A percentile compares a stretch with the other conserved stretches of the same genome.
phyloP scores from a whole-genome alignment of 805 yeast species.

The Scheffersomyces lignosus region DNA sequence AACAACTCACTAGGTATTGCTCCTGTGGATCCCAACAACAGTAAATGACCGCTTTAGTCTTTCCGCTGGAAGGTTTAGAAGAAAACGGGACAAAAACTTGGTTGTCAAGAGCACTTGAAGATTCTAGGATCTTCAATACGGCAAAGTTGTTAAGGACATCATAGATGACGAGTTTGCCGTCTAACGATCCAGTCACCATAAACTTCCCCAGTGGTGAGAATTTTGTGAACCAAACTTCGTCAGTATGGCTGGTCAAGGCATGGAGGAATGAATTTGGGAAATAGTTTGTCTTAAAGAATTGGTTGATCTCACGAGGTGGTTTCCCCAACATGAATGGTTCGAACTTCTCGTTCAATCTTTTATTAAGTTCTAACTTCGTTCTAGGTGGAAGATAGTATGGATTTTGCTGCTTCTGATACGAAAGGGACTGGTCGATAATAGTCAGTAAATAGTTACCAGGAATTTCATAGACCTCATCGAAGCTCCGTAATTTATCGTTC shows the following conservation, averaged over 20 bases:
- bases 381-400: constrained; percentile 33
- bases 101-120: constrained; percentile 27
- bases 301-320: neutral
- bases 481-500: constrained; percentile 2
- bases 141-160: constrained; percentile 51
- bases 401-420: constrained; percentile 22
- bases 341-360: constrained; percentile 1
- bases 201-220: constrained; percentile 77
- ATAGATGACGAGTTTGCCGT: constrained; percentile 62
- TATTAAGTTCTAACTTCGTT: constrained; percentile 2
- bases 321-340: constrained; percentile 4
- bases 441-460: constrained; percentile 24
- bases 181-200: constrained; percentile 77
- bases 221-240: constrained; percentile 82
- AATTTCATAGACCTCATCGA: constrained; percentile 9
- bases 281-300: constrained; percentile 6
- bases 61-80: constrained; percentile 24
- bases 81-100: constrained; percentile 26
- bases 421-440: constrained; percentile 20
- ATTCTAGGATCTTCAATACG: constrained; percentile 29
- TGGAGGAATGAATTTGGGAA: constrained; percentile 52
- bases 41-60: constrained; percentile 55
- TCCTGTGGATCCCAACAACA: constrained; percentile 79
- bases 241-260: constrained; percentile 51
- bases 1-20: constrained; percentile 62